phyloP scores from a whole-genome alignment of 2,329 filamentous ascomycete species.

The Chlorencoelia australis region DNA sequence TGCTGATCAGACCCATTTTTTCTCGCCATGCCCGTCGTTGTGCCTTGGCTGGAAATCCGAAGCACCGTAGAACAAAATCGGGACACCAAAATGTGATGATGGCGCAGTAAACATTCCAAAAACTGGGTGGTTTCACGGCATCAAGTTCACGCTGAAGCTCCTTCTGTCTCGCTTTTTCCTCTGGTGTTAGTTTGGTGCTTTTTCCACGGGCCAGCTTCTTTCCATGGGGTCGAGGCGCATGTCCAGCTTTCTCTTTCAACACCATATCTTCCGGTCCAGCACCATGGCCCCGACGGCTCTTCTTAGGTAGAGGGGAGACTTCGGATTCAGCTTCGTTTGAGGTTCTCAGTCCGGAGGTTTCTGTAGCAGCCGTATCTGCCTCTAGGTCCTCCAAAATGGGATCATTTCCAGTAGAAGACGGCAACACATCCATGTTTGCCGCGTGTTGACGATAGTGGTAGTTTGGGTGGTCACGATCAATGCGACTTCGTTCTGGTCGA shows the following conservation, averaged over 20 bases:
- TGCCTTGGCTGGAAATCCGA: constrained; percentile 73
- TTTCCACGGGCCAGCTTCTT: constrained; percentile 31
- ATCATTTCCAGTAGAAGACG: constrained; percentile 88
- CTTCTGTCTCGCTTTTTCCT: constrained; percentile 46
- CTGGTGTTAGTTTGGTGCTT: constrained; percentile 56
- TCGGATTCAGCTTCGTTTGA: constrained; percentile 25
- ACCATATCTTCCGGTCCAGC: constrained; percentile 16
- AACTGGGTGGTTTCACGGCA: constrained; percentile 64
- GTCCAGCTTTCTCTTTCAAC: constrained; percentile 17
- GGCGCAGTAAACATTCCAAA: constrained; percentile 94
- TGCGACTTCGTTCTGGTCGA: constrained; percentile 75
- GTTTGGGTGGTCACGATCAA: constrained; percentile 81
- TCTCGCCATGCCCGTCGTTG: constrained; percentile 93
- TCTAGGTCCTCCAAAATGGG: constrained; percentile 73
- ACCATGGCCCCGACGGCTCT: constrained; percentile 13
- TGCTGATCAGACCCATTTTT: constrained; percentile 92
- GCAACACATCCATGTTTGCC: constrained; percentile 79
- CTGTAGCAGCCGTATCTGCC: constrained; percentile 29
- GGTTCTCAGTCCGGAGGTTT: constrained; percentile 23
- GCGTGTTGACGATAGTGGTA: constrained; percentile 95
- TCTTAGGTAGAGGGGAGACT: constrained; percentile 17
- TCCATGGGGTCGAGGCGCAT: constrained; percentile 21
- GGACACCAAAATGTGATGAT: constrained; percentile 93
- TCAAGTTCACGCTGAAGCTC: constrained; percentile 49
- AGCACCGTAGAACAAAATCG: constrained; percentile 72